A percentile compares a stretch with the other conserved stretches of the same genome.
phyloP scores from a whole-genome alignment of 768 basidiomycete genomes.

The Mycena maculata region DNA sequence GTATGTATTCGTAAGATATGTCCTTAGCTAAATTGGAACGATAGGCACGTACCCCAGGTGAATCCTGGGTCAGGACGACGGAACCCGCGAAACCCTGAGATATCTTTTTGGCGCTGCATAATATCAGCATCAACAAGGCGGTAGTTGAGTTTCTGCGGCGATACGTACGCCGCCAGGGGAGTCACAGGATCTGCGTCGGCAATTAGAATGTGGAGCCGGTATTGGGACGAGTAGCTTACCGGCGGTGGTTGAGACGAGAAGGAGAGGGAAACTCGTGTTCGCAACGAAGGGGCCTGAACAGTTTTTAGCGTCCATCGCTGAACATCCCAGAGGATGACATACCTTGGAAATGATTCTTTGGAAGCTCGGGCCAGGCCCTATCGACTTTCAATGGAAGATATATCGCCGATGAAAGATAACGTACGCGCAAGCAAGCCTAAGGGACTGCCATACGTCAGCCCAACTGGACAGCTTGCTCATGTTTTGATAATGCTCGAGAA shows the following conservation, averaged over 20 bases:
- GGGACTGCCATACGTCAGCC: conserved; percentile 3
- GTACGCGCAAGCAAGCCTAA: conserved; percentile 11
- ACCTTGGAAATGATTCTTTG: conserved; percentile 32
- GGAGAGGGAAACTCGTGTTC: not conserved
- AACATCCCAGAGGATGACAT: not conserved
- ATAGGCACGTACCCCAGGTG: conserved; percentile 21
- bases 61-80: conserved; percentile 38
- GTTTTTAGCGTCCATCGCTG: conserved; percentile 60
- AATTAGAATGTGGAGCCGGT: not conserved
- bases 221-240: conserved; percentile 37
- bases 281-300: conserved; percentile 44
- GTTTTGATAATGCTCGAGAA: not conserved
- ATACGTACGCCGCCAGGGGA: conserved; percentile 32
- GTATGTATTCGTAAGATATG: not conserved
- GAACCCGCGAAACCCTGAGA: conserved; percentile 33
- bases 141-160: not conserved
- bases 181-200: conserved; percentile 35
- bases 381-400: not conserved
- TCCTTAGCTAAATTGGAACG: no score
- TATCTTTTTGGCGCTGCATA: conserved; percentile 35
- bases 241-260: conserved; percentile 27
- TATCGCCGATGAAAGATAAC: not conserved
- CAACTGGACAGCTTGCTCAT: conserved; percentile 12
- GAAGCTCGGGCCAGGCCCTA: conserved; percentile 32
- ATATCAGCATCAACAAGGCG: no score